phyloP scores from a whole-genome alignment of 345 rosid genomes.

The Eucalyptus erythrocorys region DNA sequence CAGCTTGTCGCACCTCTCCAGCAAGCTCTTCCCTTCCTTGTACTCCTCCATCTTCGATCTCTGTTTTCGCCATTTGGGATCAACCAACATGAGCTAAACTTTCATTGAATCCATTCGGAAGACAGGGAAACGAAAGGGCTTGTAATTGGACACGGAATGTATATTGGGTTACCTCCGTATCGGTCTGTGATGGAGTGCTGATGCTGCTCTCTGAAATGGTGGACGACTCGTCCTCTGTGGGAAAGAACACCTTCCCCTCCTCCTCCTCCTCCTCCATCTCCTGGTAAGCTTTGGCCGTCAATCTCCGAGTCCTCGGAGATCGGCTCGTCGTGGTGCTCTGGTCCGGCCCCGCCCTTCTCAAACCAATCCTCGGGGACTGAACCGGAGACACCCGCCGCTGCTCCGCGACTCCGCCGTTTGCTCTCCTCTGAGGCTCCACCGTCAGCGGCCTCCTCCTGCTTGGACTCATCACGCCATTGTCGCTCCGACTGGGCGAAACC shows the following conservation, averaged over 20 bases:
- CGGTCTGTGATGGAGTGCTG: slow-evolving; percentile 39
- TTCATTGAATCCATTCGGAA: not conserved
- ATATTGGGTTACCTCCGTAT: slow-evolving; percentile 36
- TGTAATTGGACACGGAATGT: not conserved
- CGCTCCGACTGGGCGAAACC: slow-evolving; percentile 28
- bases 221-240: slow-evolving; percentile 43
- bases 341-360: slow-evolving; percentile 17
- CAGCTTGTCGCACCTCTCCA: slow-evolving; percentile 88
- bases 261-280: not conserved
- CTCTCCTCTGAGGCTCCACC: slow-evolving; percentile 28
- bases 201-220: slow-evolving; percentile 40
- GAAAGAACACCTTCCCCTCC: not conserved
- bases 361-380: slow-evolving; percentile 25
- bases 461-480: slow-evolving; percentile 36
- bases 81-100: not conserved
- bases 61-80: slow-evolving; percentile 9
- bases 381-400: slow-evolving; percentile 40
- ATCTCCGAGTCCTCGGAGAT: slow-evolving; percentile 23
- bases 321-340: slow-evolving; percentile 5
- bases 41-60: slow-evolving; percentile 42
- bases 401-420: slow-evolving; percentile 10
- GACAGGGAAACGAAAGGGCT: not conserved
- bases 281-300: not conserved
- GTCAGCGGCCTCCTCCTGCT: slow-evolving; percentile 25
- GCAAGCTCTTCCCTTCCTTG: slow-evolving; percentile 49